phyloP scores from a whole-genome alignment of 2,329 filamentous ascomycete genomes.

The Neonectria neomacrospora region DNA sequence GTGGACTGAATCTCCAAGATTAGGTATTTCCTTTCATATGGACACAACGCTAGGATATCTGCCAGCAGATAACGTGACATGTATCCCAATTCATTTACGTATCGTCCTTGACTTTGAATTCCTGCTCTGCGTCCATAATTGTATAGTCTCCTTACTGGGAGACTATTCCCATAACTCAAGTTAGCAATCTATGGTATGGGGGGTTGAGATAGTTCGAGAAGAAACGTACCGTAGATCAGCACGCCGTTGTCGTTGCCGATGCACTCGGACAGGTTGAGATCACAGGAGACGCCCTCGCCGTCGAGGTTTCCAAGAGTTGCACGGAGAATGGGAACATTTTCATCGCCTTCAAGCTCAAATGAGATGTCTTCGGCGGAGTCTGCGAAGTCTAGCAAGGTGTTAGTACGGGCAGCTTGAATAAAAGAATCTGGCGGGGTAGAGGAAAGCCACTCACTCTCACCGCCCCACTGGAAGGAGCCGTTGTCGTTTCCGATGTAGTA shows the following conservation, averaged over 20 bases:
- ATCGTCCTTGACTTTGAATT: not conserved
- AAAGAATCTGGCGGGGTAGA: not conserved
- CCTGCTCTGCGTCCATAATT: not conserved
- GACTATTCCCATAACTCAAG: not conserved
- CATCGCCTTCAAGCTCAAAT: conserved; percentile 63
- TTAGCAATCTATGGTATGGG: conserved; percentile 13
- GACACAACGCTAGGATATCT: not conserved
- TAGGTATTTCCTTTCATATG: not conserved
- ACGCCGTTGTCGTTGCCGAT: conserved; percentile 64
- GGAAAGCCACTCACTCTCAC: conserved; percentile 39
- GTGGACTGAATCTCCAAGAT: not conserved
- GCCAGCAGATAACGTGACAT: not conserved
- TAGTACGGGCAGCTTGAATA: not conserved
- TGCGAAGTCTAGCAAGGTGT: conserved; percentile 52
- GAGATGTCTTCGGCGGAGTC: conserved; percentile 57
- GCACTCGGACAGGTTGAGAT: conserved; percentile 67
- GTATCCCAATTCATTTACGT: not conserved
- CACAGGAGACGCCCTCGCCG: conserved; percentile 53
- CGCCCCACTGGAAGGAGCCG: conserved; percentile 60
- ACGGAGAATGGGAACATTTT: conserved; percentile 62
- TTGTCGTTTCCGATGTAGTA: conserved; percentile 62
- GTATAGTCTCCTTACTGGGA: not conserved
- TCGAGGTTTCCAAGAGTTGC: conserved; percentile 57
- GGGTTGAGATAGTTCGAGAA: not conserved
- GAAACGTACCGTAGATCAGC: conserved; percentile 34